phyloP scores from a whole-genome alignment of 192 early-diverging fungal species.

The Entomortierella beljakovae region DNA sequence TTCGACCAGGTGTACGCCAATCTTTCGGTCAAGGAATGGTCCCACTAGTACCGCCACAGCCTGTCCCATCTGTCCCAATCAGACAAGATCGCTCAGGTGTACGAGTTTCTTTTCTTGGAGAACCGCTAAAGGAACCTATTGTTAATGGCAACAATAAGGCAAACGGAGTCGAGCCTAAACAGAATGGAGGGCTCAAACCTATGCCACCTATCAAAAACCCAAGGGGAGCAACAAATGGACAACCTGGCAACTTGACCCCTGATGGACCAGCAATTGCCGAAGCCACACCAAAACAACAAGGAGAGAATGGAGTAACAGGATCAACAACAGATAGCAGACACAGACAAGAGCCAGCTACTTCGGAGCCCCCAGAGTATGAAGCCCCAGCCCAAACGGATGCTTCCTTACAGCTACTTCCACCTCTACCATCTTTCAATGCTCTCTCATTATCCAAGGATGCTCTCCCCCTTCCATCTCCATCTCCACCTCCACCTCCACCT shows the following conservation, averaged over 20 bases:
- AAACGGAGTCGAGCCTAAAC: background rate
- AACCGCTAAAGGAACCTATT: slow-evolving; percentile 20
- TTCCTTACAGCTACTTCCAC: slow-evolving; percentile 13
- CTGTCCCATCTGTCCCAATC: slow-evolving; percentile 30
- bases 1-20: slow-evolving; percentile 26
- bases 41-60: slow-evolving; percentile 7
- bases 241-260: background rate
- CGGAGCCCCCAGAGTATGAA: background rate
- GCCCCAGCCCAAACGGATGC: background rate
- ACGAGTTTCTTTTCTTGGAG: slow-evolving; percentile 34
- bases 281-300: background rate
- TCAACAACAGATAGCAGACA: background rate
- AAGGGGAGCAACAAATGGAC: background rate
- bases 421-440: slow-evolving; percentile 12
- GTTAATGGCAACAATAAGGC: slow-evolving; percentile 7
- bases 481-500: background rate
- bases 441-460: slow-evolving; percentile 13
- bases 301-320: background rate
- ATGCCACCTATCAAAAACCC: background rate
- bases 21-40: slow-evolving; percentile 37
- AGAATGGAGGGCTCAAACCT: background rate
- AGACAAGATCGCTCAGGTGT: slow-evolving; percentile 32
- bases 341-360: background rate
- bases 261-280: slow-evolving; percentile 25
- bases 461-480: too few relatives aligned